phyloP scores from a whole-genome alignment of 169 alveolate species.

The Babesia bovis region DNA sequence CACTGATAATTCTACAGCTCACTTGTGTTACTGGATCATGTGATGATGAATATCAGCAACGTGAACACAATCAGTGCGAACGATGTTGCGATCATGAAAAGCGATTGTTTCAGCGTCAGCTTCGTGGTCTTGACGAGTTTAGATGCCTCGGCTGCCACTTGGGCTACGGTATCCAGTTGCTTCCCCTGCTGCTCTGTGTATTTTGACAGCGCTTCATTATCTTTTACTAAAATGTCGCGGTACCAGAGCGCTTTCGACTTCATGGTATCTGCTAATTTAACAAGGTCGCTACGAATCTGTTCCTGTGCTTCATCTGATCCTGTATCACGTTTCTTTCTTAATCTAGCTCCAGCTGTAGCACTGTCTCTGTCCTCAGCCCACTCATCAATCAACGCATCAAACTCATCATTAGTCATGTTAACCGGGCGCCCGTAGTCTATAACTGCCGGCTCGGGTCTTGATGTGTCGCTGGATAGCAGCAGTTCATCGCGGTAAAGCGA shows the following conservation, averaged over 20 bases:
- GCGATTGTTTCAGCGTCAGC: conserved; percentile 42
- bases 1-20: too few relatives aligned
- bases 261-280: conserved; percentile 63
- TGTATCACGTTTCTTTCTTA: neutral
- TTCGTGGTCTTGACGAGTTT: conserved; percentile 33
- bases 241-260: conserved; percentile 66
- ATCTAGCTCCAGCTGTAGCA: conserved; percentile 2
- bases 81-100: conserved; percentile 53
- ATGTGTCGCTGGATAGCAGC: neutral
- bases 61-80: conserved; percentile 26
- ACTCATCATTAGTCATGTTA: conserved; percentile 57
- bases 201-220: conserved; percentile 57
- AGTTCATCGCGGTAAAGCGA: conserved; percentile 29
- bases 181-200: conserved; percentile 60
- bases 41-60: conserved; percentile 56
- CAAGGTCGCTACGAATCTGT: conserved; percentile 59
- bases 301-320: conserved; percentile 33
- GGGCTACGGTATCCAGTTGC: conserved; percentile 67
- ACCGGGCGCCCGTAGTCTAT: conserved; percentile 24
- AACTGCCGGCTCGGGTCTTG: neutral
- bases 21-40: neutral
- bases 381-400: conserved; percentile 56
- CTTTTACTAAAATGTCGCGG: conserved; percentile 62
- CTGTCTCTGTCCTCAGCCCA: conserved; percentile 64
- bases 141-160: conserved; percentile 47